phyloP scores from a whole-genome alignment of 768 basidiomycete species.

The Phanerodontia chrysosporium region DNA sequence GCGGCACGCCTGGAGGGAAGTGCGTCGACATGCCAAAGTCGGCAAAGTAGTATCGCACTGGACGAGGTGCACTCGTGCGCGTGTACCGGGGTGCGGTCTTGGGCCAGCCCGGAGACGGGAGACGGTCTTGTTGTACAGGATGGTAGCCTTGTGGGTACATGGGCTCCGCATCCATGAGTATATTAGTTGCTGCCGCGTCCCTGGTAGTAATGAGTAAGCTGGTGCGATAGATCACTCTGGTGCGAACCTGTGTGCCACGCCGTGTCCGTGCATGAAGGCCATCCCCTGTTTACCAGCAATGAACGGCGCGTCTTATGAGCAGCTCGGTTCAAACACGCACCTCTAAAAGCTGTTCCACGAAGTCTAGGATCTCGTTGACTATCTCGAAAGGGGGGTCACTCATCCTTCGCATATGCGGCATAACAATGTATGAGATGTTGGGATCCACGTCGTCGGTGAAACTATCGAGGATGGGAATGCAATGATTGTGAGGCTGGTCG shows the following conservation, averaged over 20 bases:
- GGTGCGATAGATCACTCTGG: background rate
- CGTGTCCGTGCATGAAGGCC: slow-evolving; percentile 16
- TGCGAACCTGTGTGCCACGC: slow-evolving; percentile 19
- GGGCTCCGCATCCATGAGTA: slow-evolving; percentile 10
- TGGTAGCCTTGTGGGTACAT: slow-evolving; percentile 10
- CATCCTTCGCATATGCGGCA: slow-evolving; percentile 14
- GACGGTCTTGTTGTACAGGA: background rate
- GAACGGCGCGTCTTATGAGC: too few relatives aligned
- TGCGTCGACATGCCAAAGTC: slow-evolving; percentile 15
- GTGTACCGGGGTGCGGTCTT: background rate
- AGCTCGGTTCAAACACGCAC: background rate
- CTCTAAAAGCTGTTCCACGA: slow-evolving; percentile 21
- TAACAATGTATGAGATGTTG: slow-evolving; percentile 6
- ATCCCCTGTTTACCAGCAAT: slow-evolving; percentile 15
- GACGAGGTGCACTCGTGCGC: background rate
- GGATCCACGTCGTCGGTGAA: slow-evolving; percentile 10
- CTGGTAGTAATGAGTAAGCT: background rate
- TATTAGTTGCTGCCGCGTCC: background rate
- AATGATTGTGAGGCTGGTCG: slow-evolving; percentile 20
- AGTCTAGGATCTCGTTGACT: slow-evolving; percentile 21
- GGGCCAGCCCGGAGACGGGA: background rate
- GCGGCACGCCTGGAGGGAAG: background rate
- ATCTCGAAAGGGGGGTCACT: slow-evolving; percentile 17
- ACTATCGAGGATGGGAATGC: slow-evolving; percentile 18
- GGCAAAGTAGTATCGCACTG: slow-evolving; percentile 15